Conservation (phyloP, 225 moss, liverwort and hornwort species). For the Rhytidiadelphus loreus region DNA sequence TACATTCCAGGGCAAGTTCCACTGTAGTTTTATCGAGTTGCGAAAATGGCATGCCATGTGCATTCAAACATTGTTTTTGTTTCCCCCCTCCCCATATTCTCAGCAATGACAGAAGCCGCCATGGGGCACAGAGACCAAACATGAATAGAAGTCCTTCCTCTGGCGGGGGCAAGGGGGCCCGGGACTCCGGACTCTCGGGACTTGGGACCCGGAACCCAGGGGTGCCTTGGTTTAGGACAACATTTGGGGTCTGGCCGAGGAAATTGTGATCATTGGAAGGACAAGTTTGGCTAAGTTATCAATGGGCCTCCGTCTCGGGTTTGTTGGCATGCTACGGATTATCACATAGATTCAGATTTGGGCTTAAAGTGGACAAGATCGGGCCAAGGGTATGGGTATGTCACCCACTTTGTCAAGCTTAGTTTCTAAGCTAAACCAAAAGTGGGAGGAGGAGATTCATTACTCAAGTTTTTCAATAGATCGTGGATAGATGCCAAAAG, state of each 20-base stretch:
- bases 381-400: not conserved
- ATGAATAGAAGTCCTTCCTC: not conserved
- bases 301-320: not conserved
- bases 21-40: not conserved
- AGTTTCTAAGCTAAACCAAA: slow-evolving; percentile 20
- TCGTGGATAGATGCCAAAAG: not conserved
- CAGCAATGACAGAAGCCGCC: not conserved
- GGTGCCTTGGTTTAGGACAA: not conserved
- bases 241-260: not conserved
- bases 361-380: not conserved
- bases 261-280: not conserved
- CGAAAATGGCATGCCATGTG: not conserved
- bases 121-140: not conserved
- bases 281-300: too few species aligned
- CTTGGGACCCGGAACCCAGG: too few species aligned
- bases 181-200: too few species aligned
- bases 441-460: not conserved
- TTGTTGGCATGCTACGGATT: not conserved
- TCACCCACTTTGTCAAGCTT: not conserved
- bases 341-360: not conserved
- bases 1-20: not conserved
- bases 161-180: not conserved
- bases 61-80: not conserved
- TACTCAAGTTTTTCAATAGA: not conserved
- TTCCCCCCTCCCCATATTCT: too few species aligned